Percentiles rank a stretch among this genome's conserved stretches.
Evolutionary conservation across 2,329 filamentous ascomycete species (phyloP).

Genomic region (Myotisia sp.): DNA sequence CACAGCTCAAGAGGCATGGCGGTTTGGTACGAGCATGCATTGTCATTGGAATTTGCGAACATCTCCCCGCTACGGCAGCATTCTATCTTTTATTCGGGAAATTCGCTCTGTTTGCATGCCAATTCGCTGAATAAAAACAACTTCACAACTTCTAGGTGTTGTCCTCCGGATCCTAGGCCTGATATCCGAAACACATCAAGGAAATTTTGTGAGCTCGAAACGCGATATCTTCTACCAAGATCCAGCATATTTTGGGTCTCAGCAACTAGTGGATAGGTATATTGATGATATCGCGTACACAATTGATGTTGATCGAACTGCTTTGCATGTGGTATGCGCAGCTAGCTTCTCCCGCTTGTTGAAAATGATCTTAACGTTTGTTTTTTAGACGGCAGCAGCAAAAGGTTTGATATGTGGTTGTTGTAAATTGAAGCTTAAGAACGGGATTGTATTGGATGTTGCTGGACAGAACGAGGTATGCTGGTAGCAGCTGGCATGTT

Average conservation of each 20-base stretch:
- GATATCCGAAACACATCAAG: constrained; percentile 38
- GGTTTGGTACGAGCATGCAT: constrained; percentile 39
- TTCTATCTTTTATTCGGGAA: neutral
- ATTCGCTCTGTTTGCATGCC: constrained; percentile 18
- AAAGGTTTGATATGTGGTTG: constrained; percentile 31
- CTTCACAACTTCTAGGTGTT: constrained; percentile 30
- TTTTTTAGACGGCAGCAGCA: constrained; percentile 27
- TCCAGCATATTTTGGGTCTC: constrained; percentile 44
- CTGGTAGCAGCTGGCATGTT: too few species aligned
- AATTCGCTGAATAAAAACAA: neutral
- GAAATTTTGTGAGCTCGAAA: constrained; percentile 40
- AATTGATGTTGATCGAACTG: constrained; percentile 39
- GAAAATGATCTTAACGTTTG: neutral
- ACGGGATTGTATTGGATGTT: constrained; percentile 25
- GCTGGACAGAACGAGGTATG: constrained; percentile 20
- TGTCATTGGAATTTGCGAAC: too few species aligned
- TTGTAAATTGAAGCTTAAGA: constrained; percentile 17
- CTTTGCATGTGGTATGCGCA: constrained; percentile 44
- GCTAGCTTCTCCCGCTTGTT: neutral
- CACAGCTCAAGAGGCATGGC: constrained; percentile 43
- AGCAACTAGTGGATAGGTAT: constrained; percentile 42
- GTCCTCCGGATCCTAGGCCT: constrained; percentile 42
- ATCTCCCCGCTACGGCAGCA: neutral
- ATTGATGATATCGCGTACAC: constrained; percentile 49
- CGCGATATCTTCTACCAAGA: constrained; percentile 53